Conservation (phyloP, 129 eudicot genomes). For the Gnaphalium uliginosum region DNA sequence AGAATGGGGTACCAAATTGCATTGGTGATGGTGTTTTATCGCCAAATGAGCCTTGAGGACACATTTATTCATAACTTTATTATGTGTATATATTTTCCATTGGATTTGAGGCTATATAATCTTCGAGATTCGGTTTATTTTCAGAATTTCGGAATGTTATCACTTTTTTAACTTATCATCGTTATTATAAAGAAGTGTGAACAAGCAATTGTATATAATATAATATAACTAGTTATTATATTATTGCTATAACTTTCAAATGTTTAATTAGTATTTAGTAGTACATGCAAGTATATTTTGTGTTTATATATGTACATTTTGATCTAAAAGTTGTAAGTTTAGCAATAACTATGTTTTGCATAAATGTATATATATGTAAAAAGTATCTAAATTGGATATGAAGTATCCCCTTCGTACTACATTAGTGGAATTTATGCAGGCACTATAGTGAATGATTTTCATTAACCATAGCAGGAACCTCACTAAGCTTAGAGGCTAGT, state of each 20-base stretch:
- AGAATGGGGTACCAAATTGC: constrained; percentile 52
- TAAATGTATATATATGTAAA: too few species aligned
- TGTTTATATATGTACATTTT: neutral
- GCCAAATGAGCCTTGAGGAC: constrained; percentile 44
- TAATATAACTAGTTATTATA: too few species aligned
- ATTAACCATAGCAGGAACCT: too few species aligned
- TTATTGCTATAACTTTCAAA: neutral
- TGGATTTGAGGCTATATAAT: constrained; percentile 22
- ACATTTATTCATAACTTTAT: constrained; percentile 26
- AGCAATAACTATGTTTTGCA: too few species aligned
- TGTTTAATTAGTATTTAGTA: neutral
- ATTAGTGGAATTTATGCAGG: too few species aligned
- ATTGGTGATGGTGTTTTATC: constrained; percentile 45
- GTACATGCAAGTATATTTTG: neutral
- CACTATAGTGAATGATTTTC: too few species aligned
- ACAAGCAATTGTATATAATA: neutral
- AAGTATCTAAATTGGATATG: too few species aligned
- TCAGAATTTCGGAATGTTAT: constrained; percentile 40
- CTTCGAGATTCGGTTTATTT: constrained; percentile 49
- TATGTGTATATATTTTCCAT: constrained; percentile 8
- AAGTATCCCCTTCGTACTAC: too few species aligned
- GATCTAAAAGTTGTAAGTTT: too few species aligned
- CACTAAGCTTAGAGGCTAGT: too few species aligned
- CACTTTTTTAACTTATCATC: constrained; percentile 16
- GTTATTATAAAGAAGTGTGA: constrained; percentile 14